Evolutionary conservation across 2,329 filamentous ascomycete genomes (phyloP), one percentile per base, ranked within the genome.

Genomic region (Botryotinia calthae): DNA sequence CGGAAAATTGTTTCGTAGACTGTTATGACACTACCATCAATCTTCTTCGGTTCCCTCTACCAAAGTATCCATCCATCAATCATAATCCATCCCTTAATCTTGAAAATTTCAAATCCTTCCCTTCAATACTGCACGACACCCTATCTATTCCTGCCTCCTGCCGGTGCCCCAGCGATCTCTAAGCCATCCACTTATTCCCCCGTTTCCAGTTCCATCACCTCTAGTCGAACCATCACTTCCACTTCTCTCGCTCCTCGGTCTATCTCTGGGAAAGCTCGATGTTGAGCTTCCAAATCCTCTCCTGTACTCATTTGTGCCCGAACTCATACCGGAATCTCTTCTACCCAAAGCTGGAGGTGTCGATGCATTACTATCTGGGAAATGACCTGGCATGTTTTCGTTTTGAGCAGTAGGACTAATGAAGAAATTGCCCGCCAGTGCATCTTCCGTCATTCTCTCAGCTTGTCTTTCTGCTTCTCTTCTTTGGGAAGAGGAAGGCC

Each of bases 241-340:
- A 63, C 78, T 78, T 20, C 77, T 77, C n/a, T 77, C 72, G 44
- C 64, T 74, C 73, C 76, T 76, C 28, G 74, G 73, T 37, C 73
- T 74, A 40, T 76, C 73, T 51, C 74, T 70, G 12, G 64, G 40
- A 4, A 40, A 54, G 40, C n/a, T 68, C 20, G 48, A 16, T 3
- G 48, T 25, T 28, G 65, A 42, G n/a, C 65, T 68, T 56, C n/a
- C 48, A 56, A 25, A 9, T 31, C 34, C 48, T 56, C 65, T 56
- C 14, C 48, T 37, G 1, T 56, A 37, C 25, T 56, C 65, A 44
- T 68, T 68, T 28, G 37, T 28, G 22, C 63, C 25, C 42, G 44
- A 18, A 40, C 74, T 75, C 58, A 74, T 73, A 12, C 76, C 76
- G 2, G 76, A 76, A 40, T 76, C 71, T 37, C 74, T 73, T 68